Base-by-base conservation (phyloP, 2,329 filamentous ascomycete genomes). In the Phaeosphaeria sp. region DNA sequence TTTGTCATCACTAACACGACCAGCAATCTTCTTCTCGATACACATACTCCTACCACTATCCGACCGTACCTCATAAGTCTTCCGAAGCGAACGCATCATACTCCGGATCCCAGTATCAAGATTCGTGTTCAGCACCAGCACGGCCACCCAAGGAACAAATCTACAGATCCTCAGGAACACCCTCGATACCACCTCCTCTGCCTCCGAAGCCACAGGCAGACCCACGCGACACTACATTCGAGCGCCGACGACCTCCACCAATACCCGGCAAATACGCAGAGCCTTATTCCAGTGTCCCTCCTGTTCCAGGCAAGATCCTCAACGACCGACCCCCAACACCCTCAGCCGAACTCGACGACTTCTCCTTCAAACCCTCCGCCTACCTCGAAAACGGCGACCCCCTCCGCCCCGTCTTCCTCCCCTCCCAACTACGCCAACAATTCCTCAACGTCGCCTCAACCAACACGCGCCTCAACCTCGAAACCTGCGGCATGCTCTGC, bases 401-500 rank as follows among this genome's bases (percentile, higher is more conserved):
- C 0, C 86, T 99, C 6, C 89, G 95, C 33, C 92, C 93, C 0
- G 83, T 99, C 33, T 97, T 98, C 74, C 83, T 99, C 1, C 94
- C 95, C 0, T 85, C 87, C 0, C 84, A 86, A 13, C 84, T 99
- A 1, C 91, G 93, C 25, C 78, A 83, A 2, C 81, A 84, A 6
- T 99, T 99, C 74, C 83, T 98, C 18, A 79, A 85, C 2, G 80
- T 93, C 27, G 94, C 93, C 0, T 79, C 85, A 0, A 78, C 86
- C 18, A 98, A 99, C 74, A 99, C 95, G 0, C 80, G 81, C 27
- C 83, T 83, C 3, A 96, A 96, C 36, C 84, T 98, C 18, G 95
- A 99, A 79, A 98, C 95, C 66, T 98, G 95, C 74, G 95, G 94
- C 36, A 94, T 99, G 64, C 84, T 99, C 11, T 96, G 93, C 71